Base-by-base conservation (phyloP, 116 monocot genomes). In the Posidonia oceanica region DNA sequence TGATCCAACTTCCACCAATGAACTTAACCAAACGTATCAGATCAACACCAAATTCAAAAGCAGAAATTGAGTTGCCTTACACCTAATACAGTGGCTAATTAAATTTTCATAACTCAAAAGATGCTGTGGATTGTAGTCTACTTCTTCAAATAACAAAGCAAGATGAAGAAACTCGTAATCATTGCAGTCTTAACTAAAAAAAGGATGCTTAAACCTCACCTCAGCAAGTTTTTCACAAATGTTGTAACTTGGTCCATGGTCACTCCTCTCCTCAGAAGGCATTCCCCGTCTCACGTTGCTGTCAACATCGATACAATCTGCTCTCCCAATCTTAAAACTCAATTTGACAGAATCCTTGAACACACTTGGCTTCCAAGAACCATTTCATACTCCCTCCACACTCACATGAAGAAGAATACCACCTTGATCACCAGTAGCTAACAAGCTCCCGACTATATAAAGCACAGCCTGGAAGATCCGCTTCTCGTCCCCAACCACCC, bases 401-500 rank as follows among this genome's bases (percentile, higher is more conserved):
- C 37, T 39, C 4, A 74, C 36, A 67, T 41, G 41, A 4, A 74
- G 48, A 41, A 42, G 13, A 14, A 76, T 14, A 76, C 61, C 42
- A 76, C 72, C 81, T 52, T 66, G 71, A 68, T 69, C 40, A 29
- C 52, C 48, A 18, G 74, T 67, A 54, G 63, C 76, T 48, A 87
- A 63, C 60, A 84, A 42, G 64, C 72, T 67, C 11, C 74, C 78
- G 17, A 84, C 72, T 61, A 87, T 80, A 48, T 75, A 81, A 44
- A 87, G 75, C 64, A 87, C 60, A 8, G 77, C 77, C 59, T 84
- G 81, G 57, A 82, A 75, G 3, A 87, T 71, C 64, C 82, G 72
- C 70, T 56, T 75, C 66, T 87, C 84, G 72, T 87, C 87, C 14
- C 87, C 87, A 40, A 87, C 52, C 63, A 84, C 84, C 7, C 72